These are phyloP conservation scores for Trematosphaeria pertusa DNA, from an alignment of 2,329 filamentous ascomycete genomes.

Conservation along the genomic window DNA sequence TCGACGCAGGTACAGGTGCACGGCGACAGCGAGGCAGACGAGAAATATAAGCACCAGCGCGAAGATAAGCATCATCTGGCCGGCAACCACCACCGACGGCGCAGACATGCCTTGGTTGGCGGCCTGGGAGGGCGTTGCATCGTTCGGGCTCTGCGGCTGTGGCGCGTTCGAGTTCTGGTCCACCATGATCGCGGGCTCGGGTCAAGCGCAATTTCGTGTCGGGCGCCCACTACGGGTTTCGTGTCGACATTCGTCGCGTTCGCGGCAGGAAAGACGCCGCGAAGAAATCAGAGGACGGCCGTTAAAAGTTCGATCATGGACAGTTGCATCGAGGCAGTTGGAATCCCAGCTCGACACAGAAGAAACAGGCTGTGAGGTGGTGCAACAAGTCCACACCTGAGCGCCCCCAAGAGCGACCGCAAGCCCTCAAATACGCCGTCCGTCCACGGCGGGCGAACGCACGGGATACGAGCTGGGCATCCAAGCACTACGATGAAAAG, in stretches of 20 bases:
- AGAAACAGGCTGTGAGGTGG: conserved; percentile 4
- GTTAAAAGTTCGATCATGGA: no score
- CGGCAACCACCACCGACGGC: conserved; percentile 18
- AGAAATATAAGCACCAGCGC: conserved; percentile 24
- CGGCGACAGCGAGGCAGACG: conserved; percentile 14
- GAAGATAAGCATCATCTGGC: conserved; percentile 28
- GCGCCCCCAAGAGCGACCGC: conserved; percentile 9
- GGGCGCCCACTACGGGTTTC: conserved; percentile 2
- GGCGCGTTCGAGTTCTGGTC: conserved; percentile 15
- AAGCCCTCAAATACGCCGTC: conserved; percentile 15
- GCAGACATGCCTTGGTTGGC: conserved; percentile 5
- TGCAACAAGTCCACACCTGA: conserved; percentile 12
- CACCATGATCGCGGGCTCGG: conserved; percentile 12
- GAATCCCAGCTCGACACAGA: background rate
- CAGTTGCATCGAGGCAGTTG: no score
- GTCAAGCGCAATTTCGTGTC: conserved; percentile 2
- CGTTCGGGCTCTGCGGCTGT: background rate
- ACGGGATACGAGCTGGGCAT: conserved; percentile 15
- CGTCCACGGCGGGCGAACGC: conserved; percentile 3
- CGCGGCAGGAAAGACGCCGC: background rate
- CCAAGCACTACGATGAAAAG: conserved; percentile 9
- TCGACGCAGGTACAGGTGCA: conserved; percentile 20
- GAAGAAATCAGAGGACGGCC: conserved; percentile 2
- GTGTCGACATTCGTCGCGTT: conserved; percentile 12
- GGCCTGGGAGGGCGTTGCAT: background rate